Evolutionary conservation across 257 asterid genomes (phyloP).

Genomic region (Perilla frutescens): DNA sequence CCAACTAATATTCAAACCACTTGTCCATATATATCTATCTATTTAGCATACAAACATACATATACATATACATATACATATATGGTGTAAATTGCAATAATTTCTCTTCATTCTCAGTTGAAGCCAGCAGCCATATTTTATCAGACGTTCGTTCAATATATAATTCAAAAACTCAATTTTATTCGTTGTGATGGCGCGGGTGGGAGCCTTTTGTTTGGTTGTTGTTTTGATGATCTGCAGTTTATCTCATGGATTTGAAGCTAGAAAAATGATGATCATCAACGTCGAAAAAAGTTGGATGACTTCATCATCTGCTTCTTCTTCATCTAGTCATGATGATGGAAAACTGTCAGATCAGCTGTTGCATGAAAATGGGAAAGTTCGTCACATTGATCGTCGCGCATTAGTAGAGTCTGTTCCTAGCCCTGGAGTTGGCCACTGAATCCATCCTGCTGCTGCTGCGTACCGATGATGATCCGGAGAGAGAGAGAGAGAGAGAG

Average conservation of each 20-base stretch:
- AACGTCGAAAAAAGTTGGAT: no score
- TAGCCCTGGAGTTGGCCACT: conserved; percentile 41
- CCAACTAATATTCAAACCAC: not conserved
- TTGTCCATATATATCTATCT: not conserved
- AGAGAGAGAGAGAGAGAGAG: no score
- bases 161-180: not conserved
- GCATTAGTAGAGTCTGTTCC: conserved; percentile 31
- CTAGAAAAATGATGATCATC: conserved; percentile 21
- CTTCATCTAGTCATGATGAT: not conserved
- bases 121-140: no score
- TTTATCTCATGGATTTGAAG: conserved; percentile 16
- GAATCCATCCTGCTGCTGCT: not conserved
- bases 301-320: not conserved
- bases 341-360: not conserved
- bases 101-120: no score
- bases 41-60: no score
- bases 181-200: not conserved
- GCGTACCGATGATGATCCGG: no score
- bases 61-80: not conserved
- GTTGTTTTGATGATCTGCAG: conserved; percentile 21
- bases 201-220: not conserved
- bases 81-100: not conserved
- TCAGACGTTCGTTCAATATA: no score
- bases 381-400: not conserved
- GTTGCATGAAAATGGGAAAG: not conserved